Evolutionary conservation across 768 basidiomycete species (phyloP), one percentile per base, ranked within the genome.

Genomic region (Russula ochroleuca): DNA sequence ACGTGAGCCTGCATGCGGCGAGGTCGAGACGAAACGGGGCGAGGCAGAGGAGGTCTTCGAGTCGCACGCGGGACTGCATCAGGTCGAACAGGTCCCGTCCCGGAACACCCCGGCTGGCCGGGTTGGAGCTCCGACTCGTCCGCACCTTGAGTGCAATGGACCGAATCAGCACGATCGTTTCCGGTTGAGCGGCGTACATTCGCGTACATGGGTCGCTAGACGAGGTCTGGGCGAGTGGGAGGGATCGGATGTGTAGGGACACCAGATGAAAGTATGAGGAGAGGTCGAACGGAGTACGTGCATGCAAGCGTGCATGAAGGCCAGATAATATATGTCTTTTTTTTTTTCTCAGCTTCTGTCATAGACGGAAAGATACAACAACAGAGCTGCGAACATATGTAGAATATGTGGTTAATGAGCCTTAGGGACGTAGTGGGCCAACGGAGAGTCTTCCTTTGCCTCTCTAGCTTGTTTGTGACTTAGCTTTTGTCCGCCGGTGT

Each of bases 291-390:
- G 83, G 5, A 94, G 79, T 64, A n/a, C n/a, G n/a, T n/a, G n/a
- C n/a, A n/a, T n/a, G n/a, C n/a, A n/a, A n/a, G n/a, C n/a, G n/a
- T 92, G 85, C 90, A 91, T 92, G 74, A 82, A 89, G 17, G 89
- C 87, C 85, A 51, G 14, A 45, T 4, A 21, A 25, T 31, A 23
- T 54, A 9, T 14, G 7, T n/a, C 15, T 52, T 35, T 11, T 15
- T 14, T 38, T 38, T 38, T 15, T 0, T 40, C 15, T 15, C 14
- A 52, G 28, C 1, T 21, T 35, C n/a, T 3, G 11, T 23, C 47
- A 28, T 60, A 21, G 8, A 25, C 11, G 56, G 14, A 21, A 55
- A 40, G 45, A 25, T 31, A 43, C 25, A 14, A 21, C n/a, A 57
- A 45, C 41, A 17, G 37, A 61, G 37, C 25, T 28, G 68, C 79